Evolutionary conservation across 1,284 basidiomycete genomes (phyloP).

Genomic region (Sanguinoderma infundibulare): DNA sequence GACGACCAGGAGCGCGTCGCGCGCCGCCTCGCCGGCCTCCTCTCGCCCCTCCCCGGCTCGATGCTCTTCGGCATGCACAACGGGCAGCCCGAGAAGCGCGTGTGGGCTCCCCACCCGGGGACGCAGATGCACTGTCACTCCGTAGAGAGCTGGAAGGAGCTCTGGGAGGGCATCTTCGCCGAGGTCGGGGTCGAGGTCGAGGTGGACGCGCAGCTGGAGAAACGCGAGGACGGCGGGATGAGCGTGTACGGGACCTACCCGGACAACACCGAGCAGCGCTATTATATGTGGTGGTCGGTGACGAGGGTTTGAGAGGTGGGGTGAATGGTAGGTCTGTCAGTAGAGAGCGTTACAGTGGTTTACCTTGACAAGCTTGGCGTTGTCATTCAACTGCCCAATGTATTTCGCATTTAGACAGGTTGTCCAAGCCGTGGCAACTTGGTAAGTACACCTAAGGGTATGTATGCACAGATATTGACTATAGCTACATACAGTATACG

Average conservation of each 20-base stretch:
- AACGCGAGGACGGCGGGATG: no score
- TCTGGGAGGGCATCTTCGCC: constrained; percentile 48
- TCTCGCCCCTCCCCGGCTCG: constrained; percentile 37
- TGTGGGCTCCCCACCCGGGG: constrained; percentile 17
- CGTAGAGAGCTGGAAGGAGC: constrained; percentile 43
- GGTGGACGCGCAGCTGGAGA: no score
- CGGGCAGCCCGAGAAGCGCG: neutral
- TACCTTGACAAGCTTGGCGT: no score
- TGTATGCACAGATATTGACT: neutral
- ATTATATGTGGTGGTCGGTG: neutral
- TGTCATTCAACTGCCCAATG: no score
- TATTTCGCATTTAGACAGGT: neutral
- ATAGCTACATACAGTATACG: neutral
- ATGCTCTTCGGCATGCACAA: constrained; percentile 39
- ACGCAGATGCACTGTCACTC: constrained; percentile 35
- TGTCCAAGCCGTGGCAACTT: neutral
- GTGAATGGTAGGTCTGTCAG: neutral
- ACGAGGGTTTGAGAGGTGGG: neutral
- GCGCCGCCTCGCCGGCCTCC: constrained; percentile 40
- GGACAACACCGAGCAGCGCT: neutral
- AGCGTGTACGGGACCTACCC: no score
- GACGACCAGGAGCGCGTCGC: constrained; percentile 44
- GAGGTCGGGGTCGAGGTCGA: constrained; percentile 38
- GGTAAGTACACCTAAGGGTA: neutral
- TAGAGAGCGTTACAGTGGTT: neutral